Conservation (phyloP, 129 eudicot genomes). For the Arctium minus region DNA sequence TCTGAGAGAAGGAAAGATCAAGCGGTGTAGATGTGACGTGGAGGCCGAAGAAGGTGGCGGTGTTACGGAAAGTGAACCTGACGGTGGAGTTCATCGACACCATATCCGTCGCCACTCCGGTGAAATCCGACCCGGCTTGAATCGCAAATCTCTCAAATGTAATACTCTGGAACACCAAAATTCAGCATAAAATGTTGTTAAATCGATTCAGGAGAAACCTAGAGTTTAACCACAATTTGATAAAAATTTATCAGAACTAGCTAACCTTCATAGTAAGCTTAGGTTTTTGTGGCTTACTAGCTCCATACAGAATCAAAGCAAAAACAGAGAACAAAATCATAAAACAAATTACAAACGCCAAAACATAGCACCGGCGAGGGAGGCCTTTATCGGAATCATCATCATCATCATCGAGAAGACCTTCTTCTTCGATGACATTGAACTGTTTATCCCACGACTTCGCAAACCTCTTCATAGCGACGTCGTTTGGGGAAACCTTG, state of each 20-base stretch:
- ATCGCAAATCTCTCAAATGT: conserved; percentile 61
- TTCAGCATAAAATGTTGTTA: neutral
- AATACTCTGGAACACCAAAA: conserved; percentile 53
- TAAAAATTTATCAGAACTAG: neutral
- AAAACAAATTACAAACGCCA: conserved; percentile 51
- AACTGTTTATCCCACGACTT: conserved; percentile 43
- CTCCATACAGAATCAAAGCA: conserved; percentile 69
- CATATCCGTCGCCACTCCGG: conserved; percentile 95
- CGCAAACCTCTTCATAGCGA: conserved; percentile 28
- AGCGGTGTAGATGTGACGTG: conserved; percentile 77
- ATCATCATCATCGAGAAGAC: conserved; percentile 51
- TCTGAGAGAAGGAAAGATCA: conserved; percentile 57
- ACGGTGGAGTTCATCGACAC: conserved; percentile 72
- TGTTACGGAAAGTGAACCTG: conserved; percentile 60
- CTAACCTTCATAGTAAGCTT: conserved; percentile 59
- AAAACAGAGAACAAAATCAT: conserved; percentile 61
- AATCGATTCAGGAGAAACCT: neutral
- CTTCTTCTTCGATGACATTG: conserved; percentile 74
- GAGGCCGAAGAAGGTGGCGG: conserved; percentile 83
- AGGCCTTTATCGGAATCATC: conserved; percentile 33
- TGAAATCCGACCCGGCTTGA: conserved; percentile 85
- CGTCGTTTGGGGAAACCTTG: conserved; percentile 52
- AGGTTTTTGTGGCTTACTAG: conserved; percentile 78
- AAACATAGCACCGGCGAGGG: conserved; percentile 59
- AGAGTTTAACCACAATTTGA: neutral